Evolutionary conservation across 208 protist genomes (phyloP), one percentile per base, ranked within the genome.

Genomic region (Leishmania tropica): DNA sequence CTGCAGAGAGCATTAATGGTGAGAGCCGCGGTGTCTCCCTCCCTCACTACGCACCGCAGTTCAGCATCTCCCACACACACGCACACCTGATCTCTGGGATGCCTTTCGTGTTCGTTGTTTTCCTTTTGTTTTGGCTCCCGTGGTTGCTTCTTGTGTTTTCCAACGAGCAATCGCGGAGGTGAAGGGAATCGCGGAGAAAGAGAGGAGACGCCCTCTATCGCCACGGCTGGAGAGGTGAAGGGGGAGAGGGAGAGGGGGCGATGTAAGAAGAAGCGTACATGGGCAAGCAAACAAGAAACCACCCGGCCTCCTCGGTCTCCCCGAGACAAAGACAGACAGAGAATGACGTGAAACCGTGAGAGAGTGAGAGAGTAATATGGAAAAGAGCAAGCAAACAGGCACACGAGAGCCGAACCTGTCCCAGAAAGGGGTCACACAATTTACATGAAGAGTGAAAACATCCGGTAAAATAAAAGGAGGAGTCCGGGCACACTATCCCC

Each of bases 381-480:
- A 54, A 13, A 17, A 21, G 51, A 54, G 10, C 51, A 21, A 54
- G 1, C 51, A 54, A 54, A 54, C 15, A 54, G 10, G 5, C 15
- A 21, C 58, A 31, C 19, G 28, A 64, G 19, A 10, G 28, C 10
- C 58, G 28, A 31, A 0, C 58, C 8, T 17, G 24, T 64, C 58
- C 58, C 31, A 15, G 19, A 45, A 45, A 42, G 19, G 19, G 15
- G 17, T 13, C 65, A 45, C 19, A 70, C n/a, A 70, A 70, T 70
- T 40, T 72, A 72, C 67, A 72, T 72, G 40, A 84, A 28, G 76
- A n/a, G 62, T 82, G 31, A 78, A 83, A 31, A 77, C 35, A 77
- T 77, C 70, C 40, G 17, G 45, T 74, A 15, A 54, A 54, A 21
- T 5, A 37, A 45, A 53, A 53, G 19, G 10, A 28, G 60, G 17